Conservation (phyloP, 441 rosid genomes). For the Gossypium gossypioides region DNA sequence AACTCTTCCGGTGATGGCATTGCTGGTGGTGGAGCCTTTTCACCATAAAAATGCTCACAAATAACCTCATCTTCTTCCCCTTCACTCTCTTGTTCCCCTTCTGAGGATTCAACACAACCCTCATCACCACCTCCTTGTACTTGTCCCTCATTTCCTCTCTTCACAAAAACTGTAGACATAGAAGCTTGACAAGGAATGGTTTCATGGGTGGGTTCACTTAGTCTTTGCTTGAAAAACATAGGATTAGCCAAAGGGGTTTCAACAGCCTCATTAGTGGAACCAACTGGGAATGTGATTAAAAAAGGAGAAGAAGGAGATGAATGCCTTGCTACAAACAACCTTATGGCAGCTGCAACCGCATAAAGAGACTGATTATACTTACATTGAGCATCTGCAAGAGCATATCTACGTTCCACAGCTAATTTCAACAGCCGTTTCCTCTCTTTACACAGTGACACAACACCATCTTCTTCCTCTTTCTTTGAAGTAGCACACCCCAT, state of each 20-base stretch:
- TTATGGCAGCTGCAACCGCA: conserved; percentile 40
- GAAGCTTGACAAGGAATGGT: conserved; percentile 16
- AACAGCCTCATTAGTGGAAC: conserved; percentile 4
- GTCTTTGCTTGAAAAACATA: conserved; percentile 26
- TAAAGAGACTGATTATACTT: conserved; percentile 41
- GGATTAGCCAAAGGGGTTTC: conserved; percentile 17
- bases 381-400: conserved; percentile 41
- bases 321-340: conserved; percentile 36
- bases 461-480: conserved; percentile 34
- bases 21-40: conserved; percentile 21
- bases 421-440: conserved; percentile 37
- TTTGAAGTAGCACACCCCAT: conserved; percentile 50
- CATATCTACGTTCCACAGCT: conserved; percentile 37
- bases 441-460: conserved; percentile 35
- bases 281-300: conserved; percentile 29
- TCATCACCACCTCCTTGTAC: conserved; percentile 5
- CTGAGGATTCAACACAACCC: neutral
- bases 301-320: conserved; percentile 36
- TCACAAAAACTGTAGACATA: neutral
- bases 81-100: conserved; percentile 9
- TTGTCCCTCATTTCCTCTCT: neutral
- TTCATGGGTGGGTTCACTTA: conserved; percentile 21
- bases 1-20: conserved; percentile 24
- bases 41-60: conserved; percentile 36
- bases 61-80: conserved; percentile 21